These are phyloP conservation scores for Cladosporium austrohemisphaericum DNA, from an alignment of 2,329 filamentous ascomycete genomes.

Conservation along the genomic window DNA sequence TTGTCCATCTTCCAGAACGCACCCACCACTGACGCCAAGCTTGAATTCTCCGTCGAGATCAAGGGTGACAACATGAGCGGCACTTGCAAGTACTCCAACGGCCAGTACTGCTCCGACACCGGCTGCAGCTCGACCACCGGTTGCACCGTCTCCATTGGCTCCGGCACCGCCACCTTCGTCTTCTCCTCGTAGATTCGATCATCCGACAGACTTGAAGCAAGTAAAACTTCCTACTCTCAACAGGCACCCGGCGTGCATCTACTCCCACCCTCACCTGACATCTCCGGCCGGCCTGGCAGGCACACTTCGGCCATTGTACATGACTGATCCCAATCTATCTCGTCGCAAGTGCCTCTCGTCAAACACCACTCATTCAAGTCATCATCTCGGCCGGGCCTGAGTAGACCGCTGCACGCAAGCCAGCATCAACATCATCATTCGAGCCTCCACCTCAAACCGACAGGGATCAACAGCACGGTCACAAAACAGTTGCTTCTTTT, in stretches of 20 bases:
- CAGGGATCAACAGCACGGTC: conserved; percentile 14
- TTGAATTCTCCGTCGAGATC: conserved; percentile 79
- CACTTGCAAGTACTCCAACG: conserved; percentile 63
- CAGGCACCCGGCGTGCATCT: conserved; percentile 14
- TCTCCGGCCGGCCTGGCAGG: conserved; percentile 11
- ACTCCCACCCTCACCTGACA: conserved; percentile 4
- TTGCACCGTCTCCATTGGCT: conserved; percentile 64
- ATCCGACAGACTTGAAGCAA: background rate
- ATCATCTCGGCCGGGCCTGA: conserved; percentile 12
- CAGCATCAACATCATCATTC: background rate
- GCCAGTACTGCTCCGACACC: conserved; percentile 55
- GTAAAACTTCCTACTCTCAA: background rate
- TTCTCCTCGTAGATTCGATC: conserved; percentile 25
- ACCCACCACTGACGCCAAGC: conserved; percentile 65
- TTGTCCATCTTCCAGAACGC: conserved; percentile 80
- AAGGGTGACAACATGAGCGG: conserved; percentile 56
- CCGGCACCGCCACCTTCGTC: conserved; percentile 49
- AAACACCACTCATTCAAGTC: too few species aligned
- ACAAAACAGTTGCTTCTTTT: background rate
- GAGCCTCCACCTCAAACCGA: background rate
- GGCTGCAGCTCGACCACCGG: conserved; percentile 54
- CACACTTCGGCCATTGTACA: conserved; percentile 12
- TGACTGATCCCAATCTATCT: conserved; percentile 5
- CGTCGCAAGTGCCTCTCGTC: background rate
- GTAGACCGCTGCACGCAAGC: conserved; percentile 7